Conservation (phyloP, 2,329 filamentous ascomycete genomes). For the Leptographium wingfieldii region DNA sequence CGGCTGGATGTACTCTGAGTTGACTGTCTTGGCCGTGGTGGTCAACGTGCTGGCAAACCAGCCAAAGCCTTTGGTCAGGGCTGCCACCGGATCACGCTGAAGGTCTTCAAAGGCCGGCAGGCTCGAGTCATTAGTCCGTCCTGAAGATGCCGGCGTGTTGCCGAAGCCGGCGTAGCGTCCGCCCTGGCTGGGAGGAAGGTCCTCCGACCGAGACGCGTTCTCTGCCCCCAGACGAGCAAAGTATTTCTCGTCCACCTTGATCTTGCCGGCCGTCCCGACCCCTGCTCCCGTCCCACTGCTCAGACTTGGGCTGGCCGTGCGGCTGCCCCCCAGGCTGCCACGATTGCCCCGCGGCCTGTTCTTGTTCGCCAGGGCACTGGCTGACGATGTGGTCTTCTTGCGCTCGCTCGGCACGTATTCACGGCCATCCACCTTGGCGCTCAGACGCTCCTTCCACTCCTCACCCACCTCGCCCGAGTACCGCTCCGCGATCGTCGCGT, state of each 20-base stretch:
- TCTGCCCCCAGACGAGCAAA: conserved; percentile 75
- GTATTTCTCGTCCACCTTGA: conserved; percentile 71
- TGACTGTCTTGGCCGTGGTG: conserved; percentile 83
- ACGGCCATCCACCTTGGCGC: conserved; percentile 73
- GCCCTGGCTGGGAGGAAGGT: conserved; percentile 74
- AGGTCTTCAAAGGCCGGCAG: conserved; percentile 73
- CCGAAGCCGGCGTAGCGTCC: conserved; percentile 91
- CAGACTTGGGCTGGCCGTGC: conserved; percentile 16
- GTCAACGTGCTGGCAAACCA: conserved; percentile 84
- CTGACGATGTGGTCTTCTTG: conserved; percentile 16
- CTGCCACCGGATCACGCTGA: conserved; percentile 79
- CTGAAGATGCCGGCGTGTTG: conserved; percentile 50
- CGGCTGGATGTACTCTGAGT: conserved; percentile 84
- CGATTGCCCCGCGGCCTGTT: background rate
- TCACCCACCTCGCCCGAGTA: conserved; percentile 86
- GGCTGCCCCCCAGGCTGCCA: conserved; percentile 10
- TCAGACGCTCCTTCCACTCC: conserved; percentile 86
- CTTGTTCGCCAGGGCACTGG: background rate
- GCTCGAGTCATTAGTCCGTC: conserved; percentile 25
- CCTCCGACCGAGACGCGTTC: conserved; percentile 64
- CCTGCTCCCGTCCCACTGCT: conserved; percentile 8
- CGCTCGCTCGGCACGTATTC: conserved; percentile 71
- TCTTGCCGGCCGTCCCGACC: conserved; percentile 26
- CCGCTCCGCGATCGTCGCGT: conserved; percentile 77
- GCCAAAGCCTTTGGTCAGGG: conserved; percentile 82